Percentiles rank a stretch among this genome's conserved stretches.
phyloP scores from a whole-genome alignment of 2,329 filamentous ascomycete species.

The Xylaria sp. region DNA sequence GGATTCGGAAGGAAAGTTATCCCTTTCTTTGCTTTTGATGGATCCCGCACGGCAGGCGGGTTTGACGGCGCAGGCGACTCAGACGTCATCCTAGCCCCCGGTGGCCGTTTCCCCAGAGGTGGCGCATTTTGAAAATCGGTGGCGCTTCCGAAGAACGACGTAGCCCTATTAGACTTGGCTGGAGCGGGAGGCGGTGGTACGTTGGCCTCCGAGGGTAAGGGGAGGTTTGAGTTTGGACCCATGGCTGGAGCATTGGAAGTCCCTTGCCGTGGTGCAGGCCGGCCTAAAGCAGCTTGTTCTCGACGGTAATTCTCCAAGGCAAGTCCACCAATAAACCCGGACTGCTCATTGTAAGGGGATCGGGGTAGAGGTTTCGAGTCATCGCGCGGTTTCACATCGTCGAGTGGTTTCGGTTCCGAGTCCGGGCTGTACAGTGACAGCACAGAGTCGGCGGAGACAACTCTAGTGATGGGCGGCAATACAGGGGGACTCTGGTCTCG shows the following conservation, averaged over 20 bases:
- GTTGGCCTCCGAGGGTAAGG: constrained; percentile 41
- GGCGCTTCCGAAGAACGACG: constrained; percentile 62
- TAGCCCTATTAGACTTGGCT: constrained; percentile 49
- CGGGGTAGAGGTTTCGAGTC: constrained; percentile 49
- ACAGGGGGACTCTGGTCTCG: constrained; percentile 48
- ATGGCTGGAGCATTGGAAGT: constrained; percentile 24
- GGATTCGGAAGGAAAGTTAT: constrained; percentile 69
- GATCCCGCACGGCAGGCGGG: constrained; percentile 52
- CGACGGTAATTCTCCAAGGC: constrained; percentile 64
- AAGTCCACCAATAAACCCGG: constrained; percentile 66
- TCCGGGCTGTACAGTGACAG: constrained; percentile 40
- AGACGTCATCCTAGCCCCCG: constrained; percentile 54
- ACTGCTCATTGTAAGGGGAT: constrained; percentile 53
- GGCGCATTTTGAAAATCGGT: constrained; percentile 59
- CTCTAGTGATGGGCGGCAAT: constrained; percentile 61
- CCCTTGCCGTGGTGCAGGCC: constrained; percentile 39
- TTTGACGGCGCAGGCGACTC: constrained; percentile 52
- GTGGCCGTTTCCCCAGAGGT: constrained; percentile 56
- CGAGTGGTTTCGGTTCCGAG: constrained; percentile 15
- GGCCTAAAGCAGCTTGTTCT: constrained; percentile 48
- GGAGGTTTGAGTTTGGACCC: constrained; percentile 10
- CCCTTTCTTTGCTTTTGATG: constrained; percentile 62
- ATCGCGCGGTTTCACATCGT: constrained; percentile 30
- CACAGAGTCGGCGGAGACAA: constrained; percentile 57
- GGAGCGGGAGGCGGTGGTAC: constrained; percentile 48